Evolutionary conservation across 2,329 filamentous ascomycete genomes (phyloP), one percentile per base, ranked within the genome.

Genomic region (Elsinoe batatas): DNA sequence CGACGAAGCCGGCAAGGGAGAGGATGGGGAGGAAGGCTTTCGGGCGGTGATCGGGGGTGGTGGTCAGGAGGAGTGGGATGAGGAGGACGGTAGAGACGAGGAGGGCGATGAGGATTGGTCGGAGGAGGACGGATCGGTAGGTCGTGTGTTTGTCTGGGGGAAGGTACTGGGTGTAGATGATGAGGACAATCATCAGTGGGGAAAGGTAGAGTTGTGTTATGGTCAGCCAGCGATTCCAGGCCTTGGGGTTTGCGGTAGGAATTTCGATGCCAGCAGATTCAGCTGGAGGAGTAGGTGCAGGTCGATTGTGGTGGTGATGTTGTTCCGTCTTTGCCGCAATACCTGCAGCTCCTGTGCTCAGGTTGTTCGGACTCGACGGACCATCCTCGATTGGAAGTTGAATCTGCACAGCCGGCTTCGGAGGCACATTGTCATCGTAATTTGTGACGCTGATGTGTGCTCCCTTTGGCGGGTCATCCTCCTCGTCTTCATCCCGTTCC

Each of bases 141-240:
- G 26, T 86, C 83, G 30, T 85, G 26, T 44, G 53, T 38, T 54
- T 56, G 10, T 47, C n/a, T 6, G 56, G 35, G 1, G 55, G 37
- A 3, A 60, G 61, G 7, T 66, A 65, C 58, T 70, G 68, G 75
- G 37, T 58, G 54, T 64, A 68, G 17, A 89, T 68, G 30, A 95
- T 82, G 15, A 89, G 67, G 1, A 87, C 79, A 43, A 91, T 81
- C 69, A 97, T 95, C 18, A 93, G 70, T 0, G 93, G 93, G 0
- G 91, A 89, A 0, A 86, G 88, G 66, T 96, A 90, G 49, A 93
- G 78, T 64, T 98, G 94, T 8, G 93, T 70, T 11, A 84, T 81
- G 11, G 95, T 80, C 3, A 98, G 80, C 91, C 93, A 98, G 53
- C 90, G 81, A 64, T 91, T 95, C 91, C 93, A 97, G 30, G 83